phyloP scores from a whole-genome alignment of 768 basidiomycete genomes.

The Sporobolomyces pararoseus region DNA sequence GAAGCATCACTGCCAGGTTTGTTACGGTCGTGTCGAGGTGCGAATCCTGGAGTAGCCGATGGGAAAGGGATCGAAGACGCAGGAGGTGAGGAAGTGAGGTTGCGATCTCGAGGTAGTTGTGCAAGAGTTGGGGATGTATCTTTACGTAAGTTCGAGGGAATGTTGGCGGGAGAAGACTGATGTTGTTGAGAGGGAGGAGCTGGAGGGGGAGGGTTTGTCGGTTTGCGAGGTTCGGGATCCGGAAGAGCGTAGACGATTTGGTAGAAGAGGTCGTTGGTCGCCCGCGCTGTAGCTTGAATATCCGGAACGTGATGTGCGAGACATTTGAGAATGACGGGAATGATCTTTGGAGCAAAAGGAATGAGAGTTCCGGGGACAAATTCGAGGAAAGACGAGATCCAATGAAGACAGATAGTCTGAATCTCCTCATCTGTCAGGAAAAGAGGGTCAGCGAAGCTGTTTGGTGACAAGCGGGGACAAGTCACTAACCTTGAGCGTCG shows the following conservation, averaged over 20 bases:
- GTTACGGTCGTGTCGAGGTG: constrained; percentile 31
- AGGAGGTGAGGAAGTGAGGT: constrained; percentile 12
- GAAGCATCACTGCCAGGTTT: constrained; percentile 33
- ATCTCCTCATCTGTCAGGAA: constrained; percentile 75
- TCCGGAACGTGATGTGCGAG: constrained; percentile 83
- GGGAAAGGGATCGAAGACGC: constrained; percentile 34
- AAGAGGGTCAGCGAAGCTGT: not conserved
- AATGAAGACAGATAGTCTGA: constrained; percentile 85
- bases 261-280: constrained; percentile 79
- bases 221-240: constrained; percentile 38
- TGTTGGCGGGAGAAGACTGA: constrained; percentile 1
- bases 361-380: constrained; percentile 90
- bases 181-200: constrained; percentile 6
- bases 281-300: constrained; percentile 80
- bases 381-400: constrained; percentile 83
- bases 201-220: not conserved
- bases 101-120: constrained; percentile 13
- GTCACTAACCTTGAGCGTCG: constrained; percentile 64
- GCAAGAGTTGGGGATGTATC: not conserved
- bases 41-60: not conserved
- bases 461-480: not conserved
- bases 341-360: constrained; percentile 85
- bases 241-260: constrained; percentile 82
- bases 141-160: not conserved
- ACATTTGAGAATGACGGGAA: constrained; percentile 88